Evolutionary conservation across 75 land plant species (phyloP), one percentile per base, ranked within the genome.

Genomic region (Selaginella tamariscina): DNA sequence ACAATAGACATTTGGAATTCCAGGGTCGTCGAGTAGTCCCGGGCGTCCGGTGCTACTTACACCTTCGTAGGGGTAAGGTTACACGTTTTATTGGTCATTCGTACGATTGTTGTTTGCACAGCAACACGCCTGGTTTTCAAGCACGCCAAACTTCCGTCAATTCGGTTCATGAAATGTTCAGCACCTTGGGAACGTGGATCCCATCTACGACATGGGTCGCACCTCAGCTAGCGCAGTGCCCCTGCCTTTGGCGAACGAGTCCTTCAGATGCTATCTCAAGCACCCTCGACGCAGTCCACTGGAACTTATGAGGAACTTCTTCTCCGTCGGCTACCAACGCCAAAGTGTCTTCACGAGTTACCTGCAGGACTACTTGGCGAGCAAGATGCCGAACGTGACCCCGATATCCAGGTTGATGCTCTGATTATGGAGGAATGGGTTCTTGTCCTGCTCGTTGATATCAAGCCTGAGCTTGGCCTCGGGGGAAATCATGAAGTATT

Each of bases 171-270:
- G n/a, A n/a, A n/a, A n/a, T n/a, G n/a, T n/a, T n/a, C n/a, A n/a
- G n/a, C n/a, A n/a, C n/a, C n/a, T n/a, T n/a, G n/a, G n/a, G n/a
- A n/a, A n/a, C n/a, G n/a, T n/a, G n/a, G n/a, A n/a, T n/a, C n/a
- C n/a, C n/a, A n/a, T n/a, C n/a, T n/a, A n/a, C n/a, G n/a, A n/a
- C n/a, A n/a, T n/a, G n/a, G n/a, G n/a, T n/a, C n/a, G n/a, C n/a
- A n/a, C n/a, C n/a, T n/a, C n/a, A n/a, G n/a, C 49, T 39, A 39
- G 49, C 49, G 49, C 49, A 39, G 49, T 39, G 49, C 49, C 49
- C 49, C 49, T 39, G 49, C 49, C 49, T 39, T 39, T 39, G 49
- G 49, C 49, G 15, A 39, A 39, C 49, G 49, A 39, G 49, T 15
- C 15, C 11, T 39, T 39, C 49, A 5, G 49, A 15, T 39, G 49